These are phyloP conservation scores for Xylaria sp. DNA, from an alignment of 2,329 filamentous ascomycete species.

Conservation along the genomic window DNA sequence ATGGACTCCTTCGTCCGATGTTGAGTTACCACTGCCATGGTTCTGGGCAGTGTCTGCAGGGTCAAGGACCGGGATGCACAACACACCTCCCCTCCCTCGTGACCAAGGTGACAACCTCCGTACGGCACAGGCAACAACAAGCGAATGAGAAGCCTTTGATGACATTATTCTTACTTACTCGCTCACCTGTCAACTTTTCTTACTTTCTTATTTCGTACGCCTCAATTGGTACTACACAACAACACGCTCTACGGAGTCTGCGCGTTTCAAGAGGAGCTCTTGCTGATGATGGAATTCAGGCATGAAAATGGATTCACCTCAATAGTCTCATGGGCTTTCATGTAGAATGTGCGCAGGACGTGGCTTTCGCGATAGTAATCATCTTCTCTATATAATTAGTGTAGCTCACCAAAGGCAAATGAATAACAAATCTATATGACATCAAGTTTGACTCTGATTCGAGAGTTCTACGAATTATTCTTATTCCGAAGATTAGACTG, in stretches of 20 bases:
- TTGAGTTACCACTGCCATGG: conserved; percentile 36
- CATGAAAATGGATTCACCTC: conserved; percentile 12
- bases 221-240: conserved; percentile 14
- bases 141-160: conserved; percentile 13
- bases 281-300: neutral
- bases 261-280: neutral
- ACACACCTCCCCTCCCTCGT: conserved; percentile 17
- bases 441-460: neutral
- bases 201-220: conserved; percentile 21
- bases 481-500: conserved; percentile 1
- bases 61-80: conserved; percentile 18
- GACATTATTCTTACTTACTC: conserved; percentile 1
- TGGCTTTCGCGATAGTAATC: conserved; percentile 3
- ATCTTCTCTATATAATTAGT: conserved; percentile 23
- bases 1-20: conserved; percentile 8
- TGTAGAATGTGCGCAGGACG: conserved; percentile 3
- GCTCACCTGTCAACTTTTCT: conserved; percentile 15
- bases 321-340: conserved; percentile 10
- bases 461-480: neutral
- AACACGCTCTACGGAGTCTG: conserved; percentile 21
- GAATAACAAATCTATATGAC: neutral
- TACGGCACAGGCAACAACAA: conserved; percentile 17
- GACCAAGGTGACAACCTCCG: conserved; percentile 26
- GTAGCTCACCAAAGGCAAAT: conserved; percentile 28
- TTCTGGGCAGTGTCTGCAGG: conserved; percentile 36